These are phyloP conservation scores for Dillenia suffruticosa DNA, from an alignment of 164 flowering plant species.

Conservation along the genomic window DNA sequence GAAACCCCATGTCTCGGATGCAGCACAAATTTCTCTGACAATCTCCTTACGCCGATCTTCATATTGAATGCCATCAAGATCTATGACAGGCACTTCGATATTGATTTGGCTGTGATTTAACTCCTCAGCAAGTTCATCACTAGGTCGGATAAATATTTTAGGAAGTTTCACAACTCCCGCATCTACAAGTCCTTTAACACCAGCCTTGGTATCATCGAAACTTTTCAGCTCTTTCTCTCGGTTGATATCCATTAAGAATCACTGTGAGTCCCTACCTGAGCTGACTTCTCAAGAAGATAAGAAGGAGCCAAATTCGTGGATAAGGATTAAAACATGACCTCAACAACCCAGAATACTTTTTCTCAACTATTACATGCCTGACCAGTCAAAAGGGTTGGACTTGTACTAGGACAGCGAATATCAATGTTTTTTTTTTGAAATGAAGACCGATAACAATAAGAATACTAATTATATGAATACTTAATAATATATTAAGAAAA, in stretches of 20 bases:
- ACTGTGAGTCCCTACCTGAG: too few relatives aligned
- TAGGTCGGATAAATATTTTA: constrained; percentile 10
- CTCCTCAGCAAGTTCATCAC: not conserved
- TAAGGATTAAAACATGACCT: too few relatives aligned
- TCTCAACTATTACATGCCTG: too few relatives aligned
- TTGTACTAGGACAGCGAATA: too few relatives aligned
- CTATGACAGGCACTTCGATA: constrained; percentile 15
- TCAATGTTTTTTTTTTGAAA: too few relatives aligned
- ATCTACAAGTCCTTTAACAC: constrained; percentile 26
- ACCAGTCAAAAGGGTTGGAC: too few relatives aligned
- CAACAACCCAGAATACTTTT: too few relatives aligned
- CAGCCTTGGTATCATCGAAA: constrained; percentile 22
- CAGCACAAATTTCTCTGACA: not conserved
- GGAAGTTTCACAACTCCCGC: constrained; percentile 18
- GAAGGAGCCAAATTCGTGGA: too few relatives aligned
- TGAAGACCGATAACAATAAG: too few relatives aligned
- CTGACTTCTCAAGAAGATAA: too few relatives aligned
- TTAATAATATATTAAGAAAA: too few relatives aligned
- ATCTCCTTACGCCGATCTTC: not conserved
- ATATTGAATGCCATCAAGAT: constrained; percentile 4
- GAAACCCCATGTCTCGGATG: constrained; percentile 14
- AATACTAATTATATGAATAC: too few relatives aligned
- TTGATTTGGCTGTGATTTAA: not conserved
- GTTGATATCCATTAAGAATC: not conserved
- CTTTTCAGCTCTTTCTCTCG: constrained; percentile 6